phyloP scores from a whole-genome alignment of 371 early-diverging fungal genomes.

The Mortierella sp. region DNA sequence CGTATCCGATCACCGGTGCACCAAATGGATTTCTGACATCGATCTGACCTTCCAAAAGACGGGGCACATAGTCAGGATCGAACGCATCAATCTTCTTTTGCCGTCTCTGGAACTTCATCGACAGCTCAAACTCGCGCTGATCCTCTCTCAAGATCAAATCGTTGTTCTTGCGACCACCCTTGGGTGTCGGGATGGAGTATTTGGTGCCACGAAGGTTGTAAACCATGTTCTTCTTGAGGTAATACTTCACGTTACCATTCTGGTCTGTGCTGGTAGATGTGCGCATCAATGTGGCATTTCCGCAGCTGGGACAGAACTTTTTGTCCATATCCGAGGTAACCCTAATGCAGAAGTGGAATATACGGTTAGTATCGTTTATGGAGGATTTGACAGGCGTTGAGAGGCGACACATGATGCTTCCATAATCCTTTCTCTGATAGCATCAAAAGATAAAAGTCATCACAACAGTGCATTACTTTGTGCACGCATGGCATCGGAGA shows the following conservation, averaged over 20 bases:
- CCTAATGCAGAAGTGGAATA: constrained; percentile 38
- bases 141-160: constrained; percentile 94
- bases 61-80: constrained; percentile 83
- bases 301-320: constrained; percentile 95
- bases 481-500: constrained; percentile 96
- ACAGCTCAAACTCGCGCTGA: constrained; percentile 84
- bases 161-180: constrained; percentile 81
- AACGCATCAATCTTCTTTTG: constrained; percentile 75
- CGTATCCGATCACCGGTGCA: constrained; percentile 84
- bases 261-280: constrained; percentile 85
- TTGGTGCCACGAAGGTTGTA: constrained; percentile 91
- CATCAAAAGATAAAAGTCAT: no score
- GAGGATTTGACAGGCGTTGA: no score
- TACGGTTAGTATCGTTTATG: no score
- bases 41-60: constrained; percentile 66
- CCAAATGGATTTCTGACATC: constrained; percentile 73
- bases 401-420: no score
- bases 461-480: no score
- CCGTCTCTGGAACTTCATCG: constrained; percentile 62
- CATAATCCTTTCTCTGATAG: no score
- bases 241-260: constrained; percentile 81
- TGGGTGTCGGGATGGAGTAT: constrained; percentile 87
- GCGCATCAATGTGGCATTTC: constrained; percentile 88
- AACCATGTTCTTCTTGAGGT: constrained; percentile 91
- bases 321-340: constrained; percentile 88